Base-by-base conservation (phyloP, 495 filamentous ascomycete genomes). In the Neurospora sp. region DNA sequence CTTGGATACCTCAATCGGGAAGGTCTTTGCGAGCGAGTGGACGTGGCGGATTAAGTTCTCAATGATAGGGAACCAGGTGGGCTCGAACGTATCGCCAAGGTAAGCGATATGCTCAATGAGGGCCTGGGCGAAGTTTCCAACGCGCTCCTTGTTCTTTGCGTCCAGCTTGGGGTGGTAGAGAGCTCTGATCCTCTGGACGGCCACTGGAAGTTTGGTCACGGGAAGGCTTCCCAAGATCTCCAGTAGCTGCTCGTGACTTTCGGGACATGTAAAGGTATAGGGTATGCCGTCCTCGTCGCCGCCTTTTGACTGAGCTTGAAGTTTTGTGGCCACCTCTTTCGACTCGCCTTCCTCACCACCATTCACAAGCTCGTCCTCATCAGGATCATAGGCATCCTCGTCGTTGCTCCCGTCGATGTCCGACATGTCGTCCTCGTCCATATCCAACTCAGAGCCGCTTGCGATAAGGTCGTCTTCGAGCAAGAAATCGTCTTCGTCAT, bases 401-500 rank as follows among this genome's bases (percentile, higher is more conserved):
- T 78, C 78, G 21, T 84, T 85, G 39, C 88, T 86, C 34, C 88
- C 86, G 37, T 89, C 87, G 13, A 85, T 86, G 59, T 86, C 86
- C n/a, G 79, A 86, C 21, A 84, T 83, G 62, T 82, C 85, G 69
- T 88, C 82, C 11, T 85, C 81, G 73, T 86, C 87, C 9, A 88
- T 86, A 28, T 91, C 90, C 8, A 87, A 75, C 9, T 90, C 89
- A 15, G 90, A 91, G 39, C 85, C 90, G 72, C 86, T 90, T 1
- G 89, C 89, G 69, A 97, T 87, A 2, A 97, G 86, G 70, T 97
- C 90, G 72, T 96, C 92, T 73, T 97, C 95, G 71, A 97, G 90
- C 10, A 93, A 72, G 76, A 98, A 98, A 73, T 97, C 92, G 78
- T 97, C 94, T 79, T 98, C 94, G 75, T 97, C 94, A 74, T 97